These are phyloP conservation scores for Claviceps maximensis DNA, from an alignment of 2,329 filamentous ascomycete species.

Conservation along the genomic window DNA sequence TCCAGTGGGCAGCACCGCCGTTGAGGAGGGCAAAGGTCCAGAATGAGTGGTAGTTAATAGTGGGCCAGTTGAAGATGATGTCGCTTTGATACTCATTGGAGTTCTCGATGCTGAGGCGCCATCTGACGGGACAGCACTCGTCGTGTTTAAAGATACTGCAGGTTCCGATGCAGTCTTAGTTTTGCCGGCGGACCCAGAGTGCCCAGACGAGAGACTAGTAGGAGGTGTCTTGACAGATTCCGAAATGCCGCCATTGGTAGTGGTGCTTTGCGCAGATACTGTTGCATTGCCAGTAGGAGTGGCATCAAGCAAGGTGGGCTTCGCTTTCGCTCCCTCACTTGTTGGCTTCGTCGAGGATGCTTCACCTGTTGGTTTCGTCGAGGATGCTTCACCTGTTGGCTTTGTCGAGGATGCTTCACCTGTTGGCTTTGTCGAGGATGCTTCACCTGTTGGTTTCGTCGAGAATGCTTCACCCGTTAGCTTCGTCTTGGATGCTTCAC, in stretches of 20 bases:
- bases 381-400: background rate
- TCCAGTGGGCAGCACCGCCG: background rate
- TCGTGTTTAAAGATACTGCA: background rate
- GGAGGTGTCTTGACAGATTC: constrained; percentile 13
- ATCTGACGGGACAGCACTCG: background rate
- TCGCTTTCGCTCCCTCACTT: background rate
- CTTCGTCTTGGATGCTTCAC: background rate
- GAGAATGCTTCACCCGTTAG: too few relatives aligned
- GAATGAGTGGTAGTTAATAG: background rate
- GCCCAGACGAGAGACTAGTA: constrained; percentile 9
- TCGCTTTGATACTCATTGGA: background rate
- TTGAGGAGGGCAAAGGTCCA: background rate
- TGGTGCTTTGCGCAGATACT: background rate
- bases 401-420: background rate
- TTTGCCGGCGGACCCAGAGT: constrained; percentile 8
- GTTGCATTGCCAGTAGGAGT: constrained; percentile 3
- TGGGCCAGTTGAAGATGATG: background rate
- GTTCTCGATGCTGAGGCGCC: background rate
- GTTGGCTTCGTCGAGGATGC: background rate
- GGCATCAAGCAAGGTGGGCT: background rate
- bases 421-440: too few relatives aligned
- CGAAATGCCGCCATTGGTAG: constrained; percentile 8
- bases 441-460: too few relatives aligned
- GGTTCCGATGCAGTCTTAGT: background rate
- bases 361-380: background rate